Conservation (phyloP, 208 protist genomes). For the Acanthamoeba sp. region DNA sequence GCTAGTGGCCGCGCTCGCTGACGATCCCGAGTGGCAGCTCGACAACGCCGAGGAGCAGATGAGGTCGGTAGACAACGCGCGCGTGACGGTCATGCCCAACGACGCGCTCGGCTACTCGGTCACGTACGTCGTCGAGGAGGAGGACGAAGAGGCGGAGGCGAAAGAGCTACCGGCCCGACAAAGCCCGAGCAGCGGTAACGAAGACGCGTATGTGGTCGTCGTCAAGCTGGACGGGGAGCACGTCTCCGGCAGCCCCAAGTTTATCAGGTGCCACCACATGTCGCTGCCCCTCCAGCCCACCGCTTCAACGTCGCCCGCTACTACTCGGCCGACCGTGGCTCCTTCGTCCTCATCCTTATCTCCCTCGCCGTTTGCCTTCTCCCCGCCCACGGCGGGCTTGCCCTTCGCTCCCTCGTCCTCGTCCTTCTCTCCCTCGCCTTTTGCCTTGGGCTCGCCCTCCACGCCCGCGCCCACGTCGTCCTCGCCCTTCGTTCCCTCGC, state of each 20-base stretch:
- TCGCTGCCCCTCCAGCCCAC: too few relatives aligned
- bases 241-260: not conserved
- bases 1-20: not conserved
- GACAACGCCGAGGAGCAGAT: not conserved
- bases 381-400: not conserved
- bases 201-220: not conserved
- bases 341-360: too few relatives aligned
- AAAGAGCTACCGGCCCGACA: not conserved
- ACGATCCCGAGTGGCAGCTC: not conserved
- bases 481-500: too few relatives aligned
- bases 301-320: too few relatives aligned
- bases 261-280: not conserved
- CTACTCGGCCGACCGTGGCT: too few relatives aligned
- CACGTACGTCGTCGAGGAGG: not conserved
- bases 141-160: not conserved
- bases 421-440: too few relatives aligned
- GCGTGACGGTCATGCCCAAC: not conserved
- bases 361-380: too few relatives aligned
- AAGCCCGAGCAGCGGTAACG: too few relatives aligned
- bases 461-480: too few relatives aligned
- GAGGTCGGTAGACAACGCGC: not conserved
- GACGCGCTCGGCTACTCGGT: not conserved
- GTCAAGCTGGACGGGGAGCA: not conserved
- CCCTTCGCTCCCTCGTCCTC: too few relatives aligned
- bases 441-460: too few relatives aligned